Evolutionary conservation across 2,329 filamentous ascomycete species (phyloP).

Genomic region (Paecilomyces sp.): DNA sequence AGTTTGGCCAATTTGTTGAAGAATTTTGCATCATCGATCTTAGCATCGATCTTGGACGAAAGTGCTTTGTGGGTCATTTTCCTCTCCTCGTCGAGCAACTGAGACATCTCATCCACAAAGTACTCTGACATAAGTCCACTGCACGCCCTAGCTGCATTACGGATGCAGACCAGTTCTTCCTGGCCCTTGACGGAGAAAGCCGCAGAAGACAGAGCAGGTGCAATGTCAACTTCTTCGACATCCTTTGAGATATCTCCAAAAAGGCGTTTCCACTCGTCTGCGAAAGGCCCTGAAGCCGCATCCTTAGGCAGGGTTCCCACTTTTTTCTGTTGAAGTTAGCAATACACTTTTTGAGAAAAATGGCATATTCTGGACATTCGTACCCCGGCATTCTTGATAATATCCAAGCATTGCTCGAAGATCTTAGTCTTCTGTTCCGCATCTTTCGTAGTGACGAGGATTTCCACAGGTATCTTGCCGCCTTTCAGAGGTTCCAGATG

Average conservation of each 20-base stretch:
- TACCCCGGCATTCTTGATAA: slow-evolving; percentile 81
- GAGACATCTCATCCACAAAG: slow-evolving; percentile 97
- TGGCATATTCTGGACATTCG: slow-evolving; percentile 30
- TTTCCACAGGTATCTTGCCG: slow-evolving; percentile 85
- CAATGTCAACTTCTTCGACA: slow-evolving; percentile 80
- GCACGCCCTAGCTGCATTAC: slow-evolving; percentile 88
- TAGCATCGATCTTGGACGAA: slow-evolving; percentile 79
- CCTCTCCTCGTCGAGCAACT: slow-evolving; percentile 91
- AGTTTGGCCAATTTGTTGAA: slow-evolving; percentile 80
- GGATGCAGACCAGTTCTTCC: slow-evolving; percentile 83
- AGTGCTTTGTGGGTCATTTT: slow-evolving; percentile 87
- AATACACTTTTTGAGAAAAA: background rate
- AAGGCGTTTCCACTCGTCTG: slow-evolving; percentile 90
- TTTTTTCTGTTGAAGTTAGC: slow-evolving; percentile 60
- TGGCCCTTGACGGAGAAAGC: slow-evolving; percentile 94
- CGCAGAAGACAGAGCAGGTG: slow-evolving; percentile 69
- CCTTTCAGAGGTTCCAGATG: slow-evolving; percentile 88
- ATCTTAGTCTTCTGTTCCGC: slow-evolving; percentile 85
- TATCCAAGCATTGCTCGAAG: slow-evolving; percentile 74
- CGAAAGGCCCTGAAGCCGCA: slow-evolving; percentile 75
- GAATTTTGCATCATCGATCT: slow-evolving; percentile 89
- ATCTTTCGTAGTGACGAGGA: slow-evolving; percentile 87
- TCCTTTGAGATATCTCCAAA: slow-evolving; percentile 75
- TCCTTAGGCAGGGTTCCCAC: slow-evolving; percentile 83
- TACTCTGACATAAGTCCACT: slow-evolving; percentile 93